These are phyloP conservation scores for Dioscorea cayenensis DNA, from an alignment of 116 monocot species.

Conservation along the genomic window DNA sequence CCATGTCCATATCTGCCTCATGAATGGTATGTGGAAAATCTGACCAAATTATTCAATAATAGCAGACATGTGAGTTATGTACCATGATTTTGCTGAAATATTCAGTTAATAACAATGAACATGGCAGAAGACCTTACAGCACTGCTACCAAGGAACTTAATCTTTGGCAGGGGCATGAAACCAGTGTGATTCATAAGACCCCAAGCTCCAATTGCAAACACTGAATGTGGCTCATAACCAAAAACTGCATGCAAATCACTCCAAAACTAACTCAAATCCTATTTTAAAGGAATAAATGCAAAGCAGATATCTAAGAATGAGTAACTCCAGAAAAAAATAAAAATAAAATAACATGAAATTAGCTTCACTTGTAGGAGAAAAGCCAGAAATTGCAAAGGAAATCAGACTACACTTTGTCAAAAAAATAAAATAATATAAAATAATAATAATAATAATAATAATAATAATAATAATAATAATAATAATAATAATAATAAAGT, in stretches of 20 bases:
- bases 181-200: conserved; percentile 54
- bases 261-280: background rate
- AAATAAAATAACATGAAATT: background rate
- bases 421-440: too few relatives aligned
- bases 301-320: background rate
- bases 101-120: background rate
- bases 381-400: background rate
- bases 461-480: too few relatives aligned
- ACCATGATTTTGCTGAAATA: background rate
- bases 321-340: background rate
- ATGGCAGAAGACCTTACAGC: conserved; percentile 51
- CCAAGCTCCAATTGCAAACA: conserved; percentile 64
- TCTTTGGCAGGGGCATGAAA: conserved; percentile 83
- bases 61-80: too few relatives aligned
- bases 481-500: too few relatives aligned
- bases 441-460: too few relatives aligned
- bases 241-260: conserved; percentile 46
- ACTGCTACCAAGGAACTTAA: conserved; percentile 89
- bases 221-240: conserved; percentile 96
- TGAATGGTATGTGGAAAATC: conserved; percentile 90
- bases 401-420: background rate
- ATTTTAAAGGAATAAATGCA: background rate
- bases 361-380: background rate
- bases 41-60: conserved; percentile 11
- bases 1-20: conserved; percentile 98